Base-by-base conservation (phyloP, 148 eudicot species). In the Camellia lanceoleosa region DNA sequence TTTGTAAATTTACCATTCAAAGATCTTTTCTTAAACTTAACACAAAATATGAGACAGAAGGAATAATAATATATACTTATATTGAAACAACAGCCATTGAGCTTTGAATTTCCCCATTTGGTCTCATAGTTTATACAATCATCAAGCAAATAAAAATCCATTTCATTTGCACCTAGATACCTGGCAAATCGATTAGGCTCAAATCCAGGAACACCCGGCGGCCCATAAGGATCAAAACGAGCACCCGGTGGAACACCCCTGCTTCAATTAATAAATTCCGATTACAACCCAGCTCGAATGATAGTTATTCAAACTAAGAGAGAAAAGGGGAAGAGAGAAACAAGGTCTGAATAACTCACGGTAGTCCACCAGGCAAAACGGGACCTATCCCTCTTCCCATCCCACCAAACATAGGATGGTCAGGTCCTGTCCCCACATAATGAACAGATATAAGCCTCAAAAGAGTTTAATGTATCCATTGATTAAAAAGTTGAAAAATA, bases 141-240 rank as follows among this genome's bases (percentile, higher is more conserved):
- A 15, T 9, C n/a, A 44, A 43, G 13, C 7, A 43, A 20, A 42
- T 9, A 74, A 7, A 74, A 55, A 46, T 41, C 0, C 7, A 42
- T 42, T 14, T 49, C 20, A 20, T 54, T 62, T 69, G 59, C 43
- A 5, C 3, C 30, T 59, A 43, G 2, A 30, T 85, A 95, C 99
- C 99, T 92, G 80, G 85, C 78, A 85, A 91, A 89, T 43, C 88
- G 87, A 60, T 80, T 82, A 42, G 97, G 97, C 85, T 92, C 99
- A 85, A 93, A 93, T 68, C 99, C 98, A 46, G 99, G 99, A 71
- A 95, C 91, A 49, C 82, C 89, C 38, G 97, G 99, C 11, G 97
- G 97, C 44, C 97, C 97, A 87, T 74, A 93, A 18, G 99, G 99
- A 89, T 95, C 99, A 83, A 90, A 95, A 44, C 94, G 92, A 63